Evolutionary conservation across 345 rosid species (phyloP).

Genomic region (Eucalyptus cloeziana): DNA sequence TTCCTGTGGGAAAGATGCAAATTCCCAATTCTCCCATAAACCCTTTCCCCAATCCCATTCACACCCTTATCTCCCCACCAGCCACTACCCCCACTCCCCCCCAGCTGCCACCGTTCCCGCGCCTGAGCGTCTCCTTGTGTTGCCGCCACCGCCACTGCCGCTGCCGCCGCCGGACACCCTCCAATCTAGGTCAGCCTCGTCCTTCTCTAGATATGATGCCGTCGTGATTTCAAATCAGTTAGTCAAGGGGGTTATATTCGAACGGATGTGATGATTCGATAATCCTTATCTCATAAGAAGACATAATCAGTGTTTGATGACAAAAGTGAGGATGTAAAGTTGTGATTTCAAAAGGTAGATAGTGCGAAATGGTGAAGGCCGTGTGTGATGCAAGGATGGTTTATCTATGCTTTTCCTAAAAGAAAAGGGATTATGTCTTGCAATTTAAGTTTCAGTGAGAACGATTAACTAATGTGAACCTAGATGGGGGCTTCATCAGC

Average conservation of each 20-base stretch:
- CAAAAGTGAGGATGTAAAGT: not conserved
- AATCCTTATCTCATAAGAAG: not conserved
- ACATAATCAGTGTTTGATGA: not conserved
- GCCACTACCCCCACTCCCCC: not conserved
- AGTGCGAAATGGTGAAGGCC: not conserved
- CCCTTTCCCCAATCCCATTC: not conserved
- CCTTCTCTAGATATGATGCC: not conserved
- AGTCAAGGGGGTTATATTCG: not conserved
- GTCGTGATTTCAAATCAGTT: not conserved
- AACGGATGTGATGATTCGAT: not conserved
- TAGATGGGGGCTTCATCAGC: not conserved
- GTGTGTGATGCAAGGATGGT: not conserved
- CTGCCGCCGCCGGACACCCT: rapidly evolving
- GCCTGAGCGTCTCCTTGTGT: not conserved
- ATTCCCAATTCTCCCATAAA: not conserved
- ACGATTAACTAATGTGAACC: not conserved
- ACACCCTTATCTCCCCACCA: not conserved
- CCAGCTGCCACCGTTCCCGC: not conserved
- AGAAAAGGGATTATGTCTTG: not conserved
- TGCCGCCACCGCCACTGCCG: rapidly evolving
- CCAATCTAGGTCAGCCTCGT: not conserved
- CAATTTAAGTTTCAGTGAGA: not conserved
- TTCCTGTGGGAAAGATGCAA: no score
- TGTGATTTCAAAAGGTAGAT: not conserved
- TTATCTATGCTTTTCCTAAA: not conserved